Base-by-base conservation (phyloP, 1,284 basidiomycete genomes). In the Trichosporon sp. region DNA sequence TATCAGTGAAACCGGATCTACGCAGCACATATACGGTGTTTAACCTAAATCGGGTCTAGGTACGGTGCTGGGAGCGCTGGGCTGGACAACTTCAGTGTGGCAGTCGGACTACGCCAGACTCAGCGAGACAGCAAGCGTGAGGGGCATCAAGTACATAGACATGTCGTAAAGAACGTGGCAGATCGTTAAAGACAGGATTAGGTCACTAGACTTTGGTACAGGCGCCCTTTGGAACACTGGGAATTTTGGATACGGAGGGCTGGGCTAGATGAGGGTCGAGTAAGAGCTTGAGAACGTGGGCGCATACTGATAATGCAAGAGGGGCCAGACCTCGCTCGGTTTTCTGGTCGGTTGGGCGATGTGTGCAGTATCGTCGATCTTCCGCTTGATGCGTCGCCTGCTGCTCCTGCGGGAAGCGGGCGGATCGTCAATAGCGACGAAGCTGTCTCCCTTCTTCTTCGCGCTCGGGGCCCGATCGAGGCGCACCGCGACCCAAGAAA, bases 1-100 rank as follows among this genome's bases (percentile, higher is more conserved):
- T 54, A 54, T 54, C 51, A 54, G 51, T 54, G 21, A 54, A 54
- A 26, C 51, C 51, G 51, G 51, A 21, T 54, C 51, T 19, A 54
- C 51, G 51, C 6, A 19, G 19, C 21, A 7, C 51, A 54, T 54
- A 54, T 19, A 46, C 51, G 8, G 51, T 54, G 21, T 21, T 54
- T 26, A 54, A 54, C 51, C 51, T 26, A 54, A 54, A 21, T 21
- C 10, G 8, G 51, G 19, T 8, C 51, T 21, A 54, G 51, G 51
- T 54, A 54, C 51, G 10, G 51, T 10, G 51, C 14, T 14, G 43
- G n/a, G 43, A 7, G 51, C 19, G n/a, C 3, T 21, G 19, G 19
- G 8, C 14, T 16, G 51, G n/a, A 26, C n/a, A 26, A 54, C 51
- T 12, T 19, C 37, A 10, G 19, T 54, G 51, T 54, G 51, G 51